Evolutionary conservation across 306 rosid genomes (phyloP).

Genomic region (Neltuma alba): DNA sequence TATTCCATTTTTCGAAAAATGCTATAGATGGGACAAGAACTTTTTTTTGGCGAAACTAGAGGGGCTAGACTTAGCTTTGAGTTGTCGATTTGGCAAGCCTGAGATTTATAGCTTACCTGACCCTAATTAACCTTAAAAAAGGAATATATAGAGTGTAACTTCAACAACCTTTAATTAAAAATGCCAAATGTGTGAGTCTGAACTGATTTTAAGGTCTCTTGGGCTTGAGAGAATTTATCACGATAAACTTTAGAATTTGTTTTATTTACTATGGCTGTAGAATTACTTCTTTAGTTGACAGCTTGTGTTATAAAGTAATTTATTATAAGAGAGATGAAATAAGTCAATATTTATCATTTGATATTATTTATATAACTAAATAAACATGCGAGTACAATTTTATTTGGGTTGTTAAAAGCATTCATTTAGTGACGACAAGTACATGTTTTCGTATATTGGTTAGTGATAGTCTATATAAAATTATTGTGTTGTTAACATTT

Average conservation of each 20-base stretch:
- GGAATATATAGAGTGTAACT: neutral
- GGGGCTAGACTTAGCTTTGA: neutral
- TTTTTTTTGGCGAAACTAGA: too few species aligned
- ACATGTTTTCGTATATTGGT: neutral
- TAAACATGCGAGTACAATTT: neutral
- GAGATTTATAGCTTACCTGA: neutral
- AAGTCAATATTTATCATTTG: neutral
- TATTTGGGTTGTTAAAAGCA: neutral
- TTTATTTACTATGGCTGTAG: neutral
- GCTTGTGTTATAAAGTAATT: neutral
- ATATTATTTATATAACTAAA: neutral
- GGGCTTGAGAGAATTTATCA: neutral
- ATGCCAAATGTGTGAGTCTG: neutral
- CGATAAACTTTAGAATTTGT: neutral
- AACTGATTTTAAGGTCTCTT: neutral
- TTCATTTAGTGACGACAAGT: neutral
- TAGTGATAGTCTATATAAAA: neutral
- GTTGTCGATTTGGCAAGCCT: neutral
- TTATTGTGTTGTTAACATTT: neutral
- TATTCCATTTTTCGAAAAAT: neutral
- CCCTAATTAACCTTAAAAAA: neutral
- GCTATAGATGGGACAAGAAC: too few species aligned
- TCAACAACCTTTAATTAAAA: neutral
- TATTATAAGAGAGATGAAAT: neutral
- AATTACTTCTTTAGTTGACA: neutral